Evolutionary conservation across 495 filamentous ascomycete species (phyloP), one percentile per base, ranked within the genome.

Genomic region (Cladorrhinum samala): DNA sequence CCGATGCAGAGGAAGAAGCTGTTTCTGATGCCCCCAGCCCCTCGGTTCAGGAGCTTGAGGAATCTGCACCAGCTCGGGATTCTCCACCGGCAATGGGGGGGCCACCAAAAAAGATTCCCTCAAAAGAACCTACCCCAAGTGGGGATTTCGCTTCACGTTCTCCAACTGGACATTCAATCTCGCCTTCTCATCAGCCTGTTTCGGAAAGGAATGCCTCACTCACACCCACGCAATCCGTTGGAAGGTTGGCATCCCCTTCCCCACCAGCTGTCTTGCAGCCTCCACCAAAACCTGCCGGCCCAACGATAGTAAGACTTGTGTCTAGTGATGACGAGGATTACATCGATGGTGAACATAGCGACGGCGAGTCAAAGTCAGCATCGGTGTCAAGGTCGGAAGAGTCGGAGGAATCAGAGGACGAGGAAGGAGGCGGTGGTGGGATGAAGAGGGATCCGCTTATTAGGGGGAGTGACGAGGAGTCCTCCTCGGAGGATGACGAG

Each of bases 221-320:
- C 16, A 20, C 16, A 3, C 24, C 17, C 13, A 18, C n/a, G n/a
- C n/a, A n/a, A n/a, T n/a, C n/a, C n/a, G n/a, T n/a, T n/a, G n/a
- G n/a, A n/a, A n/a, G n/a, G n/a, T 33, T 23, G 6, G 24, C 25
- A 9, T 23, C 14, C 17, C 42, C 17, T 27, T 25, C 21, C 7
- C 45, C 45, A 2, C 42, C 52, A n/a, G n/a, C n/a, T n/a, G n/a
- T n/a, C n/a, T n/a, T n/a, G n/a, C n/a, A n/a, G 1, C 52, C 53
- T 9, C 55, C 50, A 11, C 54, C 24, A 1, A 24, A 43, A 14
- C 55, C 60, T 9, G 40, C 53, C 13, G 65, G 63, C 41, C 59
- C 57, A 13, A 68, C 66, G 7, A 52, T 68, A 5, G 59, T 68
- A n/a, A 57, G 66, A 47, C 57, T 67, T 36, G 24, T 56, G 25